phyloP scores from a whole-genome alignment of 2,329 filamentous ascomycete genomes.

The Fusarium hainanense region DNA sequence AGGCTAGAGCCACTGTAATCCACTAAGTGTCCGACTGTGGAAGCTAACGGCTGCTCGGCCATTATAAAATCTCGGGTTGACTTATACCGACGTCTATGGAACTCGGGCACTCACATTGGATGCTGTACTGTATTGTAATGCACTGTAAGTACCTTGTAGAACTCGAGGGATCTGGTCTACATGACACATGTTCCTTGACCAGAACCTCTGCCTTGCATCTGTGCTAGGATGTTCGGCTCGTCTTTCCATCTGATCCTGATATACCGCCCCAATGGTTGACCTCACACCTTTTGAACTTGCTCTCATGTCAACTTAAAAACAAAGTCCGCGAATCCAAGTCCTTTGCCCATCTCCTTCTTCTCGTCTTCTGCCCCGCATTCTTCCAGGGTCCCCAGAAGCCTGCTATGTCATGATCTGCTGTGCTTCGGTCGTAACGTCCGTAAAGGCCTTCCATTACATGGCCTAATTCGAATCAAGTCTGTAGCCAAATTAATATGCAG shows the following conservation, averaged over 20 bases:
- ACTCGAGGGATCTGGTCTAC: not conserved
- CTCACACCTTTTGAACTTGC: not conserved
- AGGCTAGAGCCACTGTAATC: constrained; percentile 1
- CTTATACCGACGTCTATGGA: constrained; percentile 6
- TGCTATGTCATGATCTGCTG: constrained; percentile 29
- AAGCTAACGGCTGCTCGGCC: constrained; percentile 5
- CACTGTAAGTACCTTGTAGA: not conserved
- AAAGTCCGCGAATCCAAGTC: constrained; percentile 39
- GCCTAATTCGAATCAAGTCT: not conserved
- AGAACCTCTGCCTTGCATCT: not conserved
- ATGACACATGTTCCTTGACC: not conserved
- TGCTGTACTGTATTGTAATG: not conserved
- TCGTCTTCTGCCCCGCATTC: constrained; percentile 38
- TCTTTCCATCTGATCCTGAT: constrained; percentile 26
- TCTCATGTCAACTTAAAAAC: constrained; percentile 18
- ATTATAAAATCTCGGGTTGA: not conserved
- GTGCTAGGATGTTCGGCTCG: constrained; percentile 44
- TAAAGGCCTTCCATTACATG: not conserved
- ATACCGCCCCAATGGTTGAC: constrained; percentile 6
- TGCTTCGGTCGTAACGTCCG: constrained; percentile 5
- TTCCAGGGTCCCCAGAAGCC: constrained; percentile 29
- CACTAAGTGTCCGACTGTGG: not conserved
- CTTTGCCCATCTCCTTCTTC: constrained; percentile 14
- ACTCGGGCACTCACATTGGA: not conserved
- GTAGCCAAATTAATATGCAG: constrained; percentile 7